These are phyloP conservation scores for Phenoliferia sp. DNA, from an alignment of 1,284 basidiomycete species.

Conservation along the genomic window DNA sequence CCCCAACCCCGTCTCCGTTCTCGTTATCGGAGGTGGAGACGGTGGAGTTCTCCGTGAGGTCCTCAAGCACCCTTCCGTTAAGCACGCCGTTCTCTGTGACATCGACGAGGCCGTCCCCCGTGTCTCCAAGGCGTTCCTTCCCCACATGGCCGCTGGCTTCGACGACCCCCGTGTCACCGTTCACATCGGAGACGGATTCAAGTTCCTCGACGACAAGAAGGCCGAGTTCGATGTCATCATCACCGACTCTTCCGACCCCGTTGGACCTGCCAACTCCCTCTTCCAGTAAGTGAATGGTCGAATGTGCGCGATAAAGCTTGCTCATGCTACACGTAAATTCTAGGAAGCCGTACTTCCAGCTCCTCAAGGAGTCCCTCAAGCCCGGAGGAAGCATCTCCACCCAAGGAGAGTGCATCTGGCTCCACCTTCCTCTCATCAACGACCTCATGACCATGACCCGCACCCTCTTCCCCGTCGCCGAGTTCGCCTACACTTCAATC, in stretches of 20 bases:
- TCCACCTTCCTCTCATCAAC: slow-evolving; percentile 85
- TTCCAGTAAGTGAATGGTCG: slow-evolving; percentile 55
- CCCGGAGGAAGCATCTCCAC: slow-evolving; percentile 93
- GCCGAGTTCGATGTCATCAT: slow-evolving; percentile 95
- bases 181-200: slow-evolving; percentile 93
- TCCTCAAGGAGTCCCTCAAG: slow-evolving; percentile 81
- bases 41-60: slow-evolving; percentile 91
- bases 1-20: slow-evolving; percentile 91
- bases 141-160: slow-evolving; percentile 87
- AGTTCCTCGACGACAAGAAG: slow-evolving; percentile 86
- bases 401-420: slow-evolving; percentile 93
- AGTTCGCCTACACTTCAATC: slow-evolving; percentile 95
- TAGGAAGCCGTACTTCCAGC: slow-evolving; percentile 85
- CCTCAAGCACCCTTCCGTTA: slow-evolving; percentile 86
- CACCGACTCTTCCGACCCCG: slow-evolving; percentile 97
- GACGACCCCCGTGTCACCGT: slow-evolving; percentile 79
- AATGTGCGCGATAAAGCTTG: neutral
- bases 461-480: slow-evolving; percentile 73
- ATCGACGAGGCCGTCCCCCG: slow-evolving; percentile 98
- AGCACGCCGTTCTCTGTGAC: slow-evolving; percentile 92
- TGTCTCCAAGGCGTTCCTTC: slow-evolving; percentile 88
- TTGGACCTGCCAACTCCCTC: slow-evolving; percentile 88
- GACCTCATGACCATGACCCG: slow-evolving; percentile 69
- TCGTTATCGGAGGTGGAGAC: slow-evolving; percentile 89
- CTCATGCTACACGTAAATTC: neutral